Evolutionary conservation across 805 yeast species (phyloP).

Genomic region (Grigorovia yakushimaensis): DNA sequence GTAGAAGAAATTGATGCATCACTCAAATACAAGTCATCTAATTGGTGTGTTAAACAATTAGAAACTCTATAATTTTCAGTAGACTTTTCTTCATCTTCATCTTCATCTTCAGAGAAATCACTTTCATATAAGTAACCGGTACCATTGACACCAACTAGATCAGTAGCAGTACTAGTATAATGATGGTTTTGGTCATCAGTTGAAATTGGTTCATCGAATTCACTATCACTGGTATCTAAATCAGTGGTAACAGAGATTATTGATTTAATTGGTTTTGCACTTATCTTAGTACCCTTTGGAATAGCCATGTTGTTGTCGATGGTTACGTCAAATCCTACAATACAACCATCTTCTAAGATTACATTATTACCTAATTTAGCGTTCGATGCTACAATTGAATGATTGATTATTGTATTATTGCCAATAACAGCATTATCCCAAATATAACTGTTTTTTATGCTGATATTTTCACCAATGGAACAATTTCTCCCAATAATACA

Average conservation of each 20-base stretch:
- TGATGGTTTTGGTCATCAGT: conserved; percentile 5
- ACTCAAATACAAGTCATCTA: conserved; percentile 40
- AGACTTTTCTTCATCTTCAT: conserved; percentile 21
- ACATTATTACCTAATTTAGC: conserved; percentile 47
- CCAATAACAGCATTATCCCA: conserved; percentile 78
- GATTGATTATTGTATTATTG: conserved; percentile 48
- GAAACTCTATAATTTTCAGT: conserved; percentile 18
- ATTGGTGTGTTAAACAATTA: conserved; percentile 35
- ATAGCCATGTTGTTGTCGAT: conserved; percentile 47
- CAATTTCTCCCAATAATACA: conserved; percentile 84
- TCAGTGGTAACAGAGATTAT: conserved; percentile 23
- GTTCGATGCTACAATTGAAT: conserved; percentile 62
- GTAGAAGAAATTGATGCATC: conserved; percentile 51
- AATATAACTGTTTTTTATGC: conserved; percentile 63
- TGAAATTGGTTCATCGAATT: conserved; percentile 3
- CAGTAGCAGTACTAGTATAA: conserved; percentile 6
- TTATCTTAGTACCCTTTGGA: conserved; percentile 42
- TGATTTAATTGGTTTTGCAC: conserved; percentile 36
- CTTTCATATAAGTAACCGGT: conserved; percentile 31
- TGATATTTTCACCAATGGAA: conserved; percentile 69
- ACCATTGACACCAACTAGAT: conserved; percentile 31
- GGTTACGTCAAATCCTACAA: conserved; percentile 66
- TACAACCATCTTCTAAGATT: conserved; percentile 54
- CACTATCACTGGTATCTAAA: conserved; percentile 14
- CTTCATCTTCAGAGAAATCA: conserved; percentile 21